phyloP scores from a whole-genome alignment of 106 monocot genomes.

The Ottelia alismoides region DNA sequence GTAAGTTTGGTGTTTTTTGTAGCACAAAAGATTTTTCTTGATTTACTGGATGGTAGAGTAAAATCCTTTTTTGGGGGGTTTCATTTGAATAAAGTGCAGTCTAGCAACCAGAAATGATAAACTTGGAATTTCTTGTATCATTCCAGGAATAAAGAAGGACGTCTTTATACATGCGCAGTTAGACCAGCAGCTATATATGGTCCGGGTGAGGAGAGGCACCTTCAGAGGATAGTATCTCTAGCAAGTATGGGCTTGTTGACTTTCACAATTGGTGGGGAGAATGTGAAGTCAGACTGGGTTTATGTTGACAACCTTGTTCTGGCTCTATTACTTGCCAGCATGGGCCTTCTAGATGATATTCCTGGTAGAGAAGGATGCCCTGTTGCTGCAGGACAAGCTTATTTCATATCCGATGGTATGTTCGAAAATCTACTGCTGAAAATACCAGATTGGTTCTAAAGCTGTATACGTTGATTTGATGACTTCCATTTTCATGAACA shows the following conservation, averaged over 20 bases:
- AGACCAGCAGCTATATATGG: slow-evolving; percentile 98
- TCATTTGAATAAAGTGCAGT: too few species aligned
- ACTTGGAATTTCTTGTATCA: not conserved
- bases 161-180: slow-evolving; percentile 90
- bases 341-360: slow-evolving; percentile 81
- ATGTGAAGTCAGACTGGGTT: slow-evolving; percentile 88
- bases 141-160: slow-evolving; percentile 37
- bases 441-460: too few species aligned
- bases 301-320: slow-evolving; percentile 92
- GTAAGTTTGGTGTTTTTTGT: slow-evolving; percentile 31
- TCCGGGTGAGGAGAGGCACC: slow-evolving; percentile 89
- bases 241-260: slow-evolving; percentile 59
- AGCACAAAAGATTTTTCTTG: not conserved
- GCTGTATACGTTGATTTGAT: too few species aligned
- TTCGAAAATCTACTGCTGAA: too few species aligned
- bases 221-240: slow-evolving; percentile 80
- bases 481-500: too few species aligned
- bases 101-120: too few species aligned
- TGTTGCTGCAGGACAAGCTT: slow-evolving; percentile 85
- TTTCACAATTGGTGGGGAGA: slow-evolving; percentile 67
- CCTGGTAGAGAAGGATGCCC: slow-evolving; percentile 62
- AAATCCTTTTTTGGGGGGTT: too few species aligned
- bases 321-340: slow-evolving; percentile 83
- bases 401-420: slow-evolving; percentile 96
- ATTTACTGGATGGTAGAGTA: too few species aligned